A percentile compares a stretch with the other conserved stretches of the same genome.
phyloP scores from a whole-genome alignment of 1,139 yeast species.

The Geotrichum aggregatum region DNA sequence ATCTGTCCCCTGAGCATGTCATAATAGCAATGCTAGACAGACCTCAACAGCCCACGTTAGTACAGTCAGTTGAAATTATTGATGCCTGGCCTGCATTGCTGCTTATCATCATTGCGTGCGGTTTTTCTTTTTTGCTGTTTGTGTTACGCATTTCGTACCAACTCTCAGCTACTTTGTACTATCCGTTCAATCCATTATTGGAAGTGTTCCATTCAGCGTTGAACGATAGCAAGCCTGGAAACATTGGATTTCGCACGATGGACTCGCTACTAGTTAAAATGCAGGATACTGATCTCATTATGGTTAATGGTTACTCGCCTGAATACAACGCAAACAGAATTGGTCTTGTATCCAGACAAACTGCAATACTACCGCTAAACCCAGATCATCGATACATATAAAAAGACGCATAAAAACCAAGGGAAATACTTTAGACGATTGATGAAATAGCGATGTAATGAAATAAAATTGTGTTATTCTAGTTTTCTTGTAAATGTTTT shows the following conservation, averaged over 20 bases:
- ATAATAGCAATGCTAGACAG: neutral
- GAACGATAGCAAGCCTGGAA: too few relatives aligned
- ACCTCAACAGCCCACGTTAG: neutral
- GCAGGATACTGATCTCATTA: slow-evolving; percentile 8
- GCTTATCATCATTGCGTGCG: neutral
- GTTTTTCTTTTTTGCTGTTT: neutral
- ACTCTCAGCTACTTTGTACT: neutral
- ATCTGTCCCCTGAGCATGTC: slow-evolving; percentile 3
- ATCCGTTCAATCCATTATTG: neutral
- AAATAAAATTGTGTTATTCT: too few relatives aligned
- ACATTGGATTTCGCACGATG: neutral
- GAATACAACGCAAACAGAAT: slow-evolving; percentile 5
- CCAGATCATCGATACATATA: neutral
- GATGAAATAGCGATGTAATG: too few relatives aligned
- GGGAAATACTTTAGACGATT: too few relatives aligned
- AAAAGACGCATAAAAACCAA: too few relatives aligned
- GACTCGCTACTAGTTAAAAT: slow-evolving; percentile 5
- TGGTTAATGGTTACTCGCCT: slow-evolving; percentile 8
- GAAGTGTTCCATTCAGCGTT: neutral
- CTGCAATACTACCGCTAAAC: neutral
- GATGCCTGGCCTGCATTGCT: slow-evolving; percentile 1
- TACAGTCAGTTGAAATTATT: neutral
- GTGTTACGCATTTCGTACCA: too few relatives aligned
- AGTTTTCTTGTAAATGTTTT: too few relatives aligned
- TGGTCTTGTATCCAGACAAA: neutral